Conservation (phyloP, 805 yeast genomes). For the Nakazawaea peltata region DNA sequence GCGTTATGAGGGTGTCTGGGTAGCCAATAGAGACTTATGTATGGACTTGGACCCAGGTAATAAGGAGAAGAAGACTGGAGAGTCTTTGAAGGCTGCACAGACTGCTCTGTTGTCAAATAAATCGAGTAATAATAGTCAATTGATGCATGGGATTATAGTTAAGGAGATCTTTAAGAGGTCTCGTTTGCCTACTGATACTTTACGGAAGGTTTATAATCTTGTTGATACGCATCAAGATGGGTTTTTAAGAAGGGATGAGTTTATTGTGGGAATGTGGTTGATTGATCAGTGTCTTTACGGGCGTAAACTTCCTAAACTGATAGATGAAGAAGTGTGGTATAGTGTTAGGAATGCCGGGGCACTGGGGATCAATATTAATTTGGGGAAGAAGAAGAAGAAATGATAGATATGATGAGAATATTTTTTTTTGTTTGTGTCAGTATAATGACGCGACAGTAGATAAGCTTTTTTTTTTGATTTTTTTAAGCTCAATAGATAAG, state of each 20-base stretch:
- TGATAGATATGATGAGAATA: background rate
- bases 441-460: no score
- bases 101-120: constrained; percentile 4
- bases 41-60: constrained; percentile 21
- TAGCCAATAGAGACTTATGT: constrained; percentile 69
- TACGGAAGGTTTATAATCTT: constrained; percentile 66
- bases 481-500: no score
- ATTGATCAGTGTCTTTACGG: constrained; percentile 96
- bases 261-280: constrained; percentile 95
- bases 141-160: constrained; percentile 57
- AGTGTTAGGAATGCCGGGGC: constrained; percentile 52
- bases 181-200: constrained; percentile 51
- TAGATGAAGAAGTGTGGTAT: constrained; percentile 71
- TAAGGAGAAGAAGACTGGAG: background rate
- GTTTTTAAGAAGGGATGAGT: constrained; percentile 69
- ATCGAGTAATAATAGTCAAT: constrained; percentile 7
- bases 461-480: no score
- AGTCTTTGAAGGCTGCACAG: constrained; percentile 20
- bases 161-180: constrained; percentile 78
- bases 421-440: no score
- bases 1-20: constrained; percentile 93
- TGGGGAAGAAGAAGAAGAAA: constrained; percentile 24
- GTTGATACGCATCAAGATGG: constrained; percentile 78
- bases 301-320: constrained; percentile 68
- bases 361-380: constrained; percentile 10